A percentile compares a stretch with the other conserved stretches of the same genome.
Evolutionary conservation across 2,329 filamentous ascomycete genomes (phyloP).

Genomic region (Cadophora malorum): DNA sequence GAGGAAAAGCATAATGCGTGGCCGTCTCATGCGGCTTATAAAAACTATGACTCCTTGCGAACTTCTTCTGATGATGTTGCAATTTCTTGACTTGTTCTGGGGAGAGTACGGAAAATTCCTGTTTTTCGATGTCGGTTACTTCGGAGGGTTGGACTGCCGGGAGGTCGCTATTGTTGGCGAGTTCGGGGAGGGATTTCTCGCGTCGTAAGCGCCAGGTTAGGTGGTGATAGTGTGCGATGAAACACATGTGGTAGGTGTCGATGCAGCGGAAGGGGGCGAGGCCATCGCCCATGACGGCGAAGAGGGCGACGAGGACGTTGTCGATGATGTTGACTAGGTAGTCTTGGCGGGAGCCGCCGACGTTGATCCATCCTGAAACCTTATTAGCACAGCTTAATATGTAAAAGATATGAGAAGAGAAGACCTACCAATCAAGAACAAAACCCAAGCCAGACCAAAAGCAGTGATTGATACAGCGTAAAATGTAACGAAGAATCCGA

Average conservation of each 20-base stretch:
- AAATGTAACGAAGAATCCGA: slow-evolving; percentile 83
- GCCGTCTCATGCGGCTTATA: slow-evolving; percentile 88
- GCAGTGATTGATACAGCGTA: slow-evolving; percentile 84
- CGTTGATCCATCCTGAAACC: slow-evolving; percentile 71
- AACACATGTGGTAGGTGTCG: slow-evolving; percentile 83
- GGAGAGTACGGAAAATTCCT: slow-evolving; percentile 68
- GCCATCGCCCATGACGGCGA: slow-evolving; percentile 73
- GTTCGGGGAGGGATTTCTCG: slow-evolving; percentile 60
- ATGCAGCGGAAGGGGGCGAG: slow-evolving; percentile 76
- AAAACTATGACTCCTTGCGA: slow-evolving; percentile 83
- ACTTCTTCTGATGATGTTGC: slow-evolving; percentile 79
- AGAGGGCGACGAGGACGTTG: slow-evolving; percentile 73
- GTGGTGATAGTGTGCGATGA: slow-evolving; percentile 68
- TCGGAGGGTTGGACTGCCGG: slow-evolving; percentile 48
- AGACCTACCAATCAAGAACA: slow-evolving; percentile 77
- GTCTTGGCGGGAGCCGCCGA: slow-evolving; percentile 69
- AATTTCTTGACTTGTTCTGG: slow-evolving; percentile 71
- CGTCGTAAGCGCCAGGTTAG: slow-evolving; percentile 65
- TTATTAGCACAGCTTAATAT: neutral
- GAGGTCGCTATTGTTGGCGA: slow-evolving; percentile 67
- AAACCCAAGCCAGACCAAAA: slow-evolving; percentile 86
- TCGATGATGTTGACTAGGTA: slow-evolving; percentile 76
- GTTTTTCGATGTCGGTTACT: slow-evolving; percentile 42
- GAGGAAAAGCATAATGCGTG: slow-evolving; percentile 81
- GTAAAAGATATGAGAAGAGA: neutral